phyloP scores from a whole-genome alignment of 192 early-diverging fungal genomes.

The Dissophora globulifera region DNA sequence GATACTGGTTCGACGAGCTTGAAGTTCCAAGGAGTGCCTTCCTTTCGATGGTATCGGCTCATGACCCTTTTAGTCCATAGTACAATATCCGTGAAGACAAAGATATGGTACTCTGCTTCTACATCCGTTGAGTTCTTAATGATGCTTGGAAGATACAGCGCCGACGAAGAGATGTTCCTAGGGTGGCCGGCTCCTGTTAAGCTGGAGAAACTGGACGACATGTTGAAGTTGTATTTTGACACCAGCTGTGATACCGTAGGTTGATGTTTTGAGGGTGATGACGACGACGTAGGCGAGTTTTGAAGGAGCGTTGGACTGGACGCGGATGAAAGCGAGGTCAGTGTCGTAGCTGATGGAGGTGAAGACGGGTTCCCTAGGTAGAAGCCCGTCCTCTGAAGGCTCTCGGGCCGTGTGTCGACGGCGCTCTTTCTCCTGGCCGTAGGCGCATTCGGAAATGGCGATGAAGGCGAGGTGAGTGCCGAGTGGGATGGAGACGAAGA shows the following conservation, averaged over 20 bases:
- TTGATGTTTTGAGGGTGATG: conserved; percentile 10
- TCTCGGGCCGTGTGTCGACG: conserved; percentile 7
- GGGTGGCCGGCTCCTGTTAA: conserved; percentile 20
- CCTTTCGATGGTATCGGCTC: conserved; percentile 47
- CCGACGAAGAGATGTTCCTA: conserved; percentile 29
- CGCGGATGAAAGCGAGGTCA: conserved; percentile 25
- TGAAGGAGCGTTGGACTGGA: conserved; percentile 15
- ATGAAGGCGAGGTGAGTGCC: conserved; percentile 6
- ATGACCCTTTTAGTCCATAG: conserved; percentile 51
- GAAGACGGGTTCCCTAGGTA: conserved; percentile 9
- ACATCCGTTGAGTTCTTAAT: conserved; percentile 49
- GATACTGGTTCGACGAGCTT: conserved; percentile 49
- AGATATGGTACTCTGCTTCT: conserved; percentile 48
- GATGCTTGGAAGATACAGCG: conserved; percentile 30
- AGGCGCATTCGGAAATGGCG: conserved; percentile 1
- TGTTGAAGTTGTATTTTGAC: conserved; percentile 32
- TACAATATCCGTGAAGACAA: conserved; percentile 49
- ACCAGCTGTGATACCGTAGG: conserved; percentile 28
- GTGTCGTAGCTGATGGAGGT: conserved; percentile 22
- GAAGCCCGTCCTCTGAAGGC: background rate
- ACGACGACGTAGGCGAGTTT: background rate
- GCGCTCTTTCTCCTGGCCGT: conserved; percentile 1
- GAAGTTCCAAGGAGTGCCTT: conserved; percentile 45
- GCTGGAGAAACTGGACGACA: conserved; percentile 40
- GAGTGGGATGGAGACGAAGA: conserved; percentile 17